phyloP scores from a whole-genome alignment of 2,329 filamentous ascomycete genomes.

The Aspergillus novoparasiticus region DNA sequence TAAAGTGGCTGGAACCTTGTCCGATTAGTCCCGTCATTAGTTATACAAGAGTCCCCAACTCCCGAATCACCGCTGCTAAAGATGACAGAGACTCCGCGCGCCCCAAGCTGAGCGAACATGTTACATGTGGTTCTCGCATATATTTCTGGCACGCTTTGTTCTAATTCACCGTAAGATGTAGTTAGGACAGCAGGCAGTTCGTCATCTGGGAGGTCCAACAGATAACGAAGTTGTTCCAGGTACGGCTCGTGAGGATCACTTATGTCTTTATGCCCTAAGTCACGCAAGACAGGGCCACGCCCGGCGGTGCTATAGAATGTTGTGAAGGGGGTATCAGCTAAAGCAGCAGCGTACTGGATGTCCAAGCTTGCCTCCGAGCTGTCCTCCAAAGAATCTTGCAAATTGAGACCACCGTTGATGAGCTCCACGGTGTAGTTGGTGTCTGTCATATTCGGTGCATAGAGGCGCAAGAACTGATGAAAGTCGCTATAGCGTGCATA shows the following conservation, averaged over 20 bases:
- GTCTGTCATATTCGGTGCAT: slow-evolving; percentile 54
- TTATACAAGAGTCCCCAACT: slow-evolving; percentile 57
- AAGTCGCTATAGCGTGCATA: slow-evolving; percentile 59
- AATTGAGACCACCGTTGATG: slow-evolving; percentile 59
- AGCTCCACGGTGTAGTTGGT: slow-evolving; percentile 60
- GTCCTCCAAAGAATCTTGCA: slow-evolving; percentile 46
- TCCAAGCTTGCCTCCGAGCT: slow-evolving; percentile 66
- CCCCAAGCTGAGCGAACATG: slow-evolving; percentile 65
- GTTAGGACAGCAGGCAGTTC: slow-evolving; percentile 65
- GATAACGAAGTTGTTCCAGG: slow-evolving; percentile 63
- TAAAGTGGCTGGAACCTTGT: slow-evolving; percentile 58
- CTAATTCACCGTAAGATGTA: slow-evolving; percentile 72
- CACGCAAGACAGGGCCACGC: slow-evolving; percentile 53
- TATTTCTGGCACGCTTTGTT: slow-evolving; percentile 60
- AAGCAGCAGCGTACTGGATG: slow-evolving; percentile 60
- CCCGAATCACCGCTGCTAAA: slow-evolving; percentile 66
- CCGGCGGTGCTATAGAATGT: slow-evolving; percentile 64
- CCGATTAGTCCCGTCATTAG: slow-evolving; percentile 57
- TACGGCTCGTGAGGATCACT: slow-evolving; percentile 66
- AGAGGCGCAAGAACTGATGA: slow-evolving; percentile 57
- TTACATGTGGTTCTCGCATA: slow-evolving; percentile 66
- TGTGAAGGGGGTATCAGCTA: slow-evolving; percentile 58
- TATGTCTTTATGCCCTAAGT: slow-evolving; percentile 44
- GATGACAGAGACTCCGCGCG: slow-evolving; percentile 68
- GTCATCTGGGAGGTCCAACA: slow-evolving; percentile 57